Evolutionary conservation across 2,329 filamentous ascomycete species (phyloP).

Genomic region (Alternaria alternata): DNA sequence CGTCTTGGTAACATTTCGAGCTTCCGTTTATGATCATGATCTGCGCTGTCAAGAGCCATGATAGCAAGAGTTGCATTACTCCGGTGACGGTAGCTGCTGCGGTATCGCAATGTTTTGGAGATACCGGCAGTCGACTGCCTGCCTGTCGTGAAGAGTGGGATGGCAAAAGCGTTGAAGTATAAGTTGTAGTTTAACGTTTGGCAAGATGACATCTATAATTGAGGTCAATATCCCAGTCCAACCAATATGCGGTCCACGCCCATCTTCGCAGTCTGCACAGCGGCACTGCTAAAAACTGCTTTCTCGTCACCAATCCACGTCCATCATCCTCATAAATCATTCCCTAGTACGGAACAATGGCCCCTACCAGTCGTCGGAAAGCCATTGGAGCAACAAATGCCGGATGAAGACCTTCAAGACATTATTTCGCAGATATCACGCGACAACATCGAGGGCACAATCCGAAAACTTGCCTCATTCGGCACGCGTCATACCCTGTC

Average conservation of each 20-base stretch:
- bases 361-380: conserved; percentile 45
- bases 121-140: conserved; percentile 19
- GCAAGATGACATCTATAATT: background rate
- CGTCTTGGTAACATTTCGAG: conserved; percentile 28
- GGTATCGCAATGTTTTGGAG: conserved; percentile 9
- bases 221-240: background rate
- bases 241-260: conserved; percentile 22
- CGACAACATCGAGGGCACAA: conserved; percentile 57
- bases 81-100: conserved; percentile 18
- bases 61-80: conserved; percentile 5
- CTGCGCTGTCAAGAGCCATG: conserved; percentile 11
- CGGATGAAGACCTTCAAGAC: conserved; percentile 48
- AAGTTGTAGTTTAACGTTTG: background rate
- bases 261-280: conserved; percentile 13
- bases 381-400: conserved; percentile 46
- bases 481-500: conserved; percentile 64
- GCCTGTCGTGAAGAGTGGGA: conserved; percentile 13
- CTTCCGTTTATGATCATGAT: conserved; percentile 29
- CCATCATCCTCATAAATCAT: conserved; percentile 18
- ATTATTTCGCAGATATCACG: conserved; percentile 51
- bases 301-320: conserved; percentile 24
- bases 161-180: conserved; percentile 10
- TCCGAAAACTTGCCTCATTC: conserved; percentile 61
- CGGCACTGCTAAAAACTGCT: conserved; percentile 9
- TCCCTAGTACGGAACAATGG: conserved; percentile 40